Percentiles rank a stretch among this genome's conserved stretches.
phyloP scores from a whole-genome alignment of 768 basidiomycete species.

The Mycena indigotica region DNA sequence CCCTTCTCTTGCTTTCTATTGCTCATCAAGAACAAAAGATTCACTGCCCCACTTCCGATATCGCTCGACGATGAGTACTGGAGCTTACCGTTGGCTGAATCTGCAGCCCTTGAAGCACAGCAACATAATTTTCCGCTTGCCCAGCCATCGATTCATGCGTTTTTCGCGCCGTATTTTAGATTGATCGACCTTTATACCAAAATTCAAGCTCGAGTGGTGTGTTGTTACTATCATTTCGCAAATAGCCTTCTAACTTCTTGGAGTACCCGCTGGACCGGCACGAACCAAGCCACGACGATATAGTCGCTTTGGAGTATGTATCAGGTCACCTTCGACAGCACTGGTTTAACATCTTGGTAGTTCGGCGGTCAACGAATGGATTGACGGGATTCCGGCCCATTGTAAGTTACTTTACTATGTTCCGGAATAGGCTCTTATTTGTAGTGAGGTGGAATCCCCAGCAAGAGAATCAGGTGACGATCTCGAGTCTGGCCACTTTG shows the following conservation, averaged over 20 bases:
- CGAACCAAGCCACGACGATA: neutral
- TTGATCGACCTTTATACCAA: neutral
- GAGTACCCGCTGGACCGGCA: neutral
- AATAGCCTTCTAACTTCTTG: neutral
- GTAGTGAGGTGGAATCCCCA: constrained; percentile 45
- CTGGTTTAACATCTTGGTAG: constrained; percentile 18
- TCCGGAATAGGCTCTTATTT: constrained; percentile 6
- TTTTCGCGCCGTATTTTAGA: neutral
- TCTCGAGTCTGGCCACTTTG: neutral
- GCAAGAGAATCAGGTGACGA: constrained; percentile 16
- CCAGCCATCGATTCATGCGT: neutral
- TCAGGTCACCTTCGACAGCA: neutral
- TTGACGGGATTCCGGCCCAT: constrained; percentile 52
- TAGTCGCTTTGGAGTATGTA: constrained; percentile 16
- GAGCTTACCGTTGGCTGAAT: neutral
- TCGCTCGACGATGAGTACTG: neutral
- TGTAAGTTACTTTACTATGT: constrained; percentile 24
- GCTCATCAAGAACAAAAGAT: neutral
- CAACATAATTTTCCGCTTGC: neutral
- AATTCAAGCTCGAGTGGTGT: neutral
- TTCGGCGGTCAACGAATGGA: constrained; percentile 64
- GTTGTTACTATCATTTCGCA: neutral
- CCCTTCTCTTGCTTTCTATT: neutral
- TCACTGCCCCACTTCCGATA: neutral
- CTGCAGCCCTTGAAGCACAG: neutral